Percentiles rank a stretch among this genome's conserved stretches.
Evolutionary conservation across 768 basidiomycete genomes (phyloP).

Genomic region (Leccinum pellstonianum): DNA sequence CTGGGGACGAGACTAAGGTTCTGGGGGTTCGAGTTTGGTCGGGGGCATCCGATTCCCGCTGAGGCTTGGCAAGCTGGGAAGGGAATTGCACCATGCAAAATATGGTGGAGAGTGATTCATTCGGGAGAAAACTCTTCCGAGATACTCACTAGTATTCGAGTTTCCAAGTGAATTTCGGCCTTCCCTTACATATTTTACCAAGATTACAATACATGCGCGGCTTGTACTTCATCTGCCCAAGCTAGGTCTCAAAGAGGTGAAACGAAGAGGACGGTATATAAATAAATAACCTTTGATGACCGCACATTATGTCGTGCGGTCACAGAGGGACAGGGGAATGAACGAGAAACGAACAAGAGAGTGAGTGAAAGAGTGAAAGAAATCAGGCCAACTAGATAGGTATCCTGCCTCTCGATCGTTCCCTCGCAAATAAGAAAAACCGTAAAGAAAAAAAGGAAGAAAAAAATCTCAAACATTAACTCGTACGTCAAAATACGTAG

Average conservation of each 20-base stretch:
- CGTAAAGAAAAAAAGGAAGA: background rate
- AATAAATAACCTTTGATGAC: slow-evolving; percentile 23
- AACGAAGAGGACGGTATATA: slow-evolving; percentile 19
- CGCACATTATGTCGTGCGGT: background rate
- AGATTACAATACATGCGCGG: too few species aligned
- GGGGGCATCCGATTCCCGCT: too few species aligned
- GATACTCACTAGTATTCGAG: too few species aligned
- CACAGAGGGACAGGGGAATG: slow-evolving; percentile 1
- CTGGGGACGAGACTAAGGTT: fast-evolving
- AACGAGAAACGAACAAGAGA: slow-evolving; percentile 1
- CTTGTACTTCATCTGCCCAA: too few species aligned
- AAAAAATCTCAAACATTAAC: slow-evolving; percentile 22
- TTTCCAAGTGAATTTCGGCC: too few species aligned
- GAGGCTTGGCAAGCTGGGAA: too few species aligned
- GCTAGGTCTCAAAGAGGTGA: too few species aligned
- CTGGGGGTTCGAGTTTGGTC: background rate
- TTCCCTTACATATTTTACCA: too few species aligned
- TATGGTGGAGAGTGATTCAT: too few species aligned
- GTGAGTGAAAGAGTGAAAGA: background rate
- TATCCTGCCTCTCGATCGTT: slow-evolving; percentile 30
- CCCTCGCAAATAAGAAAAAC: slow-evolving; percentile 18
- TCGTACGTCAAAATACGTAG: slow-evolving; percentile 28
- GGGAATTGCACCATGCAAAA: too few species aligned
- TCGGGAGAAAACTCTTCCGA: too few species aligned
- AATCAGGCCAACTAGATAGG: slow-evolving; percentile 32